These are phyloP conservation scores for Coniochaeta ligniaria DNA, from an alignment of 2,329 filamentous ascomycete genomes.

Conservation along the genomic window DNA sequence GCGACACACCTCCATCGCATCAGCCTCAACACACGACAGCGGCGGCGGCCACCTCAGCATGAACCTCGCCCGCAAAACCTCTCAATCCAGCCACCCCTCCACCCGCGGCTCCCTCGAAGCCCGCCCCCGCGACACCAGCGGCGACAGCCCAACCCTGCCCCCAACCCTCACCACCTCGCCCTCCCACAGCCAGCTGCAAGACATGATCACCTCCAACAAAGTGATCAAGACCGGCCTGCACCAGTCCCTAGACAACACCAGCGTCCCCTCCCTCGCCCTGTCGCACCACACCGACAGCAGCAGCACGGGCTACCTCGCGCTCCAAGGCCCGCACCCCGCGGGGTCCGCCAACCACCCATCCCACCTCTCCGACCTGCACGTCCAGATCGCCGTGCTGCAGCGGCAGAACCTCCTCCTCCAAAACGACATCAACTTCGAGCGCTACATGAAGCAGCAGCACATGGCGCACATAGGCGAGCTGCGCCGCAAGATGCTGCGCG, in stretches of 20 bases:
- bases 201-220: constrained; percentile 54
- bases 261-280: constrained; percentile 44
- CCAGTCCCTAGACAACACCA: constrained; percentile 50
- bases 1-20: background rate
- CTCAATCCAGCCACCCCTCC: constrained; percentile 45
- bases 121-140: constrained; percentile 25
- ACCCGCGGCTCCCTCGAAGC: constrained; percentile 35
- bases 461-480: constrained; percentile 74
- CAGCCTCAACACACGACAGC: background rate
- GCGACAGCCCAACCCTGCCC: constrained; percentile 58
- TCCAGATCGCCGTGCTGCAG: constrained; percentile 51
- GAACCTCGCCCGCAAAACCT: constrained; percentile 28
- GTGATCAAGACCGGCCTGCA: constrained; percentile 48
- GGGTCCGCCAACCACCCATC: constrained; percentile 7
- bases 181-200: constrained; percentile 50
- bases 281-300: constrained; percentile 42
- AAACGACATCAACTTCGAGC: constrained; percentile 77
- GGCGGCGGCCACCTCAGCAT: constrained; percentile 5
- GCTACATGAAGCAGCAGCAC: constrained; percentile 78
- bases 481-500: constrained; percentile 65
- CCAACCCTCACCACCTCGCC: constrained; percentile 36
- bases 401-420: constrained; percentile 68
- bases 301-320: constrained; percentile 22
- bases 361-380: constrained; percentile 23
- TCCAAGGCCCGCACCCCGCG: too few species aligned